Percentiles rank a stretch among this genome's conserved stretches.
phyloP scores from a whole-genome alignment of 2,329 filamentous ascomycete genomes.

The Apiospora pterosperma region DNA sequence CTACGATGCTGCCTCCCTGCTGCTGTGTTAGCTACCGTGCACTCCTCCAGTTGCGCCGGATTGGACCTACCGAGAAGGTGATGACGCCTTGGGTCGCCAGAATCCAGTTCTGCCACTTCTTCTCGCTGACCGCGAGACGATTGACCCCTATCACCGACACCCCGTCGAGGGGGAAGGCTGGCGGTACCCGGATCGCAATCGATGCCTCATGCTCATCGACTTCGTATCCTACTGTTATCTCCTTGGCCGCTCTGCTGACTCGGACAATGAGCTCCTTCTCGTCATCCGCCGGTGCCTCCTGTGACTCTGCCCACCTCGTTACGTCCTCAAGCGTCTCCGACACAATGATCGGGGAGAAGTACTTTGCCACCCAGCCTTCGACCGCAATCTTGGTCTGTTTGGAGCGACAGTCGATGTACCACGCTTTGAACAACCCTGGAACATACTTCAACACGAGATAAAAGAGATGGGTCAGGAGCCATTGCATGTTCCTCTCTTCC shows the following conservation, averaged over 20 bases:
- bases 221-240: slow-evolving; percentile 80
- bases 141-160: slow-evolving; percentile 75
- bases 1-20: slow-evolving; percentile 78
- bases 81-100: slow-evolving; percentile 88
- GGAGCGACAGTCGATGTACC: slow-evolving; percentile 79
- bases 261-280: slow-evolving; percentile 63
- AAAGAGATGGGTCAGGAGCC: slow-evolving; percentile 81
- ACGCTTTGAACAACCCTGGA: slow-evolving; percentile 74
- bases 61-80: slow-evolving; percentile 66
- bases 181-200: slow-evolving; percentile 77
- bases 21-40: background rate
- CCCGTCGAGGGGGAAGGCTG: slow-evolving; percentile 76
- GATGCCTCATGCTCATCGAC: slow-evolving; percentile 84
- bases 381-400: slow-evolving; percentile 78
- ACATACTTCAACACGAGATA: slow-evolving; percentile 76
- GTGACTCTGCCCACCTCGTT: slow-evolving; percentile 58
- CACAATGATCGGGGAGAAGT: slow-evolving; percentile 71
- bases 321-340: slow-evolving; percentile 65
- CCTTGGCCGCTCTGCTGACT: slow-evolving; percentile 65
- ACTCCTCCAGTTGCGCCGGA: background rate
- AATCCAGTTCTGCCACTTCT: slow-evolving; percentile 91
- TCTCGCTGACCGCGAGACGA: slow-evolving; percentile 83
- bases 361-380: slow-evolving; percentile 81
- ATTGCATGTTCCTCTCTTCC: slow-evolving; percentile 73
- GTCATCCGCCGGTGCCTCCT: slow-evolving; percentile 46